phyloP scores from a whole-genome alignment of 116 monocot genomes.

The Iris pallida region DNA sequence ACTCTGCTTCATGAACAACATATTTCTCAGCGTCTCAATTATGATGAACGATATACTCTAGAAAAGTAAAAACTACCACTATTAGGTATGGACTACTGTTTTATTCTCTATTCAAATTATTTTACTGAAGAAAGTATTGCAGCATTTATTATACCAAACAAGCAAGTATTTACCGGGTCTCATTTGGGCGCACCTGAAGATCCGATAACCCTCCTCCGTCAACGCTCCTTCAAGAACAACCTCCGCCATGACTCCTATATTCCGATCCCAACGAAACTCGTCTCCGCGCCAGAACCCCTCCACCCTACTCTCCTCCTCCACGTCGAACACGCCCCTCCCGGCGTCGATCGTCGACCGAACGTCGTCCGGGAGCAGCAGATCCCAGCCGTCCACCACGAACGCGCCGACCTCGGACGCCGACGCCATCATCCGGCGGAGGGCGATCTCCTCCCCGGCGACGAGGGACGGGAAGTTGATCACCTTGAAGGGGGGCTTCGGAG shows the following conservation, averaged over 20 bases:
- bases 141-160: no score
- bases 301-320: no score
- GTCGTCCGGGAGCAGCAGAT: slow-evolving; percentile 20
- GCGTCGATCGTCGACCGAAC: slow-evolving; percentile 14
- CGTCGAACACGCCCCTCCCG: slow-evolving; percentile 5
- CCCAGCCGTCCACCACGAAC: slow-evolving; percentile 24
- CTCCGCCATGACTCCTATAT: not conserved
- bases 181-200: slow-evolving; percentile 8
- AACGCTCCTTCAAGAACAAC: slow-evolving; percentile 3
- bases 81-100: no score
- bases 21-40: no score
- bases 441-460: slow-evolving; percentile 15
- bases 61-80: no score
- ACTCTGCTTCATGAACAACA: no score
- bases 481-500: slow-evolving; percentile 32
- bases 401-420: slow-evolving; percentile 17
- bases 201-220: slow-evolving; percentile 10
- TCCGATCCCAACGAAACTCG: no score
- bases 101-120: no score
- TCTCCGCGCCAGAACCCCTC: no score
- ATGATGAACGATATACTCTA: no score
- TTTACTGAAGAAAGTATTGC: no score
- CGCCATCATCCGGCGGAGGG: slow-evolving; percentile 12
- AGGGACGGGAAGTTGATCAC: slow-evolving; percentile 16
- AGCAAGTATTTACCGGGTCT: no score